phyloP scores from a whole-genome alignment of 805 yeast species.

The Tetrapisispora namnaoensis region DNA sequence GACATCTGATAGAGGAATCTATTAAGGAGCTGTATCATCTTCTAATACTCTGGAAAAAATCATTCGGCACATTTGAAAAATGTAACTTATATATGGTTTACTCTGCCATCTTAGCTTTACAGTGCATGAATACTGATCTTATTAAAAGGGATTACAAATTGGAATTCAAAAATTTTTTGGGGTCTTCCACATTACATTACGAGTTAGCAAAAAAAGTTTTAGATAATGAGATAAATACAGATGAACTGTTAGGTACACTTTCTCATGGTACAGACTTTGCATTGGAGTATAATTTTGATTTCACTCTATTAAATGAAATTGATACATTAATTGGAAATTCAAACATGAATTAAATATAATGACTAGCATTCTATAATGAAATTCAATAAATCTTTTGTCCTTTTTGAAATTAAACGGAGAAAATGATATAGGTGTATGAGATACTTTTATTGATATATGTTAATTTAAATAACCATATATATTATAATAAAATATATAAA shows the following conservation, averaged over 20 bases:
- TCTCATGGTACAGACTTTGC: constrained; percentile 25
- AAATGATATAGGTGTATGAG: not conserved
- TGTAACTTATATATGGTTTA: constrained; percentile 23
- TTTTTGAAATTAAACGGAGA: not conserved
- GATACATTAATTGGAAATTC: constrained; percentile 18
- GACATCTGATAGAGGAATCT: constrained; percentile 15
- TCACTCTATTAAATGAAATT: constrained; percentile 23
- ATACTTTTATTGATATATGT: not conserved
- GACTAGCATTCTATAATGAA: too few relatives aligned
- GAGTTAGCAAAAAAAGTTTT: constrained; percentile 22
- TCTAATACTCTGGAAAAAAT: constrained; percentile 13
- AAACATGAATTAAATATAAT: not conserved
- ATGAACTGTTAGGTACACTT: constrained; percentile 20
- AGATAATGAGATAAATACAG: constrained; percentile 17
- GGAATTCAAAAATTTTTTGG: constrained; percentile 15
- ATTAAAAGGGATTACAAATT: constrained; percentile 9
- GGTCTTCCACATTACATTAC: constrained; percentile 17
- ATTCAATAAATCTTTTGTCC: not conserved
- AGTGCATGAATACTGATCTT: constrained; percentile 20
- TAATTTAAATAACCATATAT: not conserved
- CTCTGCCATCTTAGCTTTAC: constrained; percentile 20
- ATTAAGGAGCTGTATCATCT: constrained; percentile 19
- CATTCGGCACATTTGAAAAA: constrained; percentile 15
- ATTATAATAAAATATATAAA: not conserved
- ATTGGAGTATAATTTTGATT: constrained; percentile 25